Percentiles rank a stretch among this genome's conserved stretches.
phyloP scores from a whole-genome alignment of 768 basidiomycete species.

The Lentinus brumalis region DNA sequence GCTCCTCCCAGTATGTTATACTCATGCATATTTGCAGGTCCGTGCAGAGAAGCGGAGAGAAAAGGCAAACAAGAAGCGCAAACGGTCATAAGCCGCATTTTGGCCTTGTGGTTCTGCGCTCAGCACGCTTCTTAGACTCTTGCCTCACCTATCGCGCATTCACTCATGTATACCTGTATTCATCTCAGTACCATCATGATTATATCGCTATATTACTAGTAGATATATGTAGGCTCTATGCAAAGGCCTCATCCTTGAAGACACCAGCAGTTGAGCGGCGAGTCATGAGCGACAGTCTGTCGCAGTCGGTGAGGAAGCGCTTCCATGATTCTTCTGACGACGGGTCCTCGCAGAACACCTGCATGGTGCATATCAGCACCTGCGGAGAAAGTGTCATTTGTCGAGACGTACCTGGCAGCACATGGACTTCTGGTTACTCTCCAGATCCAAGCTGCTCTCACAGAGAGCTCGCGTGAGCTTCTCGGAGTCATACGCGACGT shows the following conservation, averaged over 20 bases:
- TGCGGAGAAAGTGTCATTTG: too few relatives aligned
- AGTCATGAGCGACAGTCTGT: slow-evolving; percentile 40
- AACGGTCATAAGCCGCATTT: slow-evolving; percentile 34
- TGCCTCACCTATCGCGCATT: not conserved
- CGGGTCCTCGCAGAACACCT: slow-evolving; percentile 50
- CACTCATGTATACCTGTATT: slow-evolving; percentile 4
- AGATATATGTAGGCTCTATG: slow-evolving; percentile 12
- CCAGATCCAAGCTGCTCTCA: slow-evolving; percentile 57
- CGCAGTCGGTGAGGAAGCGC: slow-evolving; percentile 44
- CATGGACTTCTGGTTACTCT: slow-evolving; percentile 51
- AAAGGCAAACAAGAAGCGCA: slow-evolving; percentile 68
- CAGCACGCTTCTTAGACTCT: not conserved
- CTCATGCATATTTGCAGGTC: slow-evolving; percentile 46
- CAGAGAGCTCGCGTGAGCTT: slow-evolving; percentile 11
- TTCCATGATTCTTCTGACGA: slow-evolving; percentile 46
- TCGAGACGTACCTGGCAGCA: slow-evolving; percentile 52
- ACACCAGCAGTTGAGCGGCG: slow-evolving; percentile 13
- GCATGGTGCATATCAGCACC: not conserved
- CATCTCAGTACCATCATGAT: slow-evolving; percentile 5
- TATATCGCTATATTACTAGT: slow-evolving; percentile 10
- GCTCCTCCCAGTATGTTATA: not conserved
- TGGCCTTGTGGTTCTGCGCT: not conserved
- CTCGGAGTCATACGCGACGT: slow-evolving; percentile 1
- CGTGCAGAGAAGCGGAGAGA: slow-evolving; percentile 81
- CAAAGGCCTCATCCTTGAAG: not conserved